Evolutionary conservation across 352 stramenopile genomes (phyloP), one percentile per base, ranked within the genome.

Genomic region (Pythium dissotocum): DNA sequence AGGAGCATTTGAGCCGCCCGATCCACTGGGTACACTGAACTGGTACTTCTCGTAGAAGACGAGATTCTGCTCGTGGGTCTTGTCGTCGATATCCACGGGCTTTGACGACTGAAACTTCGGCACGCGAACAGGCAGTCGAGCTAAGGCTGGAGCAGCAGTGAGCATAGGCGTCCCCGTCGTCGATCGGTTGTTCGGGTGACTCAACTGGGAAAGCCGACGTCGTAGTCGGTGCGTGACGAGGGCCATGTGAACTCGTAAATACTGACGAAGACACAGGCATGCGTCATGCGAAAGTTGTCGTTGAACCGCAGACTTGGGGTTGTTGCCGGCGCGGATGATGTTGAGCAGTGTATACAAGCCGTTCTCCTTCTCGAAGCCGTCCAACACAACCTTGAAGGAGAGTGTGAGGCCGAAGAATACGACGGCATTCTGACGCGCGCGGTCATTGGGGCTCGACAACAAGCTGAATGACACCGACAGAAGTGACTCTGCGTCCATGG

Each of bases 321-420:
- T 75, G 57, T 94, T 94, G 8, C 85, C 86, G 5, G 87, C 83
- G 24, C 88, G 85, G 57, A 96, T 94, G 40, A 94, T 88, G 70
- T 94, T 96, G 21, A 96, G 59, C 18, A 96, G 65, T 10, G 80
- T 92, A 63, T 96, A 96, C 14, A 96, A 38, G 0, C 88, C 86
- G n/a, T 96, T 83, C 54, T 93, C 68, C 40, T 88, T 90, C 44
- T 96, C 86, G 61, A 96, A 96, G 61, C 86, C 87, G 35, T 96
- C 88, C 28, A 94, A 72, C 62, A 94, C 90, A 8, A 79, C 76
- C 54, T 90, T 94, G 58, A 94, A 96, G 16, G 76, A 70, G 26
- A 96, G 63, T 6, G 87, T 93, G 48, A 96, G 72, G 24, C 86
- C 85, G 54, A 92, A 96, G 63, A 94, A 96, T 16, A 94, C 83